These are phyloP conservation scores for Pseudoturritis turrita DNA, from an alignment of 345 rosid species.

Conservation along the genomic window DNA sequence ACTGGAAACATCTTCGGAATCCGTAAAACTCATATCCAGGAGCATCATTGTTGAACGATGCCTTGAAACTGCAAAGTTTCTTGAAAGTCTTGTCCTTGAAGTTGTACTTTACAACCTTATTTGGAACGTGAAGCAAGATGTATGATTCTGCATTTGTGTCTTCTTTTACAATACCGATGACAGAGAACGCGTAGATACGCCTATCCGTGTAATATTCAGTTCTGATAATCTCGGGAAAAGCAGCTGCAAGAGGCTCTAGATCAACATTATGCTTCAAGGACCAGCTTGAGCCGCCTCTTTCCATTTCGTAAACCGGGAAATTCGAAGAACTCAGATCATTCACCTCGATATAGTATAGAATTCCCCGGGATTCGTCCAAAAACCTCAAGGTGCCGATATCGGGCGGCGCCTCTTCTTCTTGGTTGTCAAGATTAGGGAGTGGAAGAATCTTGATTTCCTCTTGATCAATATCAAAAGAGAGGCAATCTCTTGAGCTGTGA, in stretches of 20 bases:
- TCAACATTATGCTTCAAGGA: constrained; percentile 34
- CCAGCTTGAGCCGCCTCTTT: constrained; percentile 35
- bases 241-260: constrained; percentile 20
- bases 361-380: constrained; percentile 27
- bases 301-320: constrained; percentile 37
- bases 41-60: not conserved
- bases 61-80: constrained; percentile 16
- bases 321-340: constrained; percentile 8
- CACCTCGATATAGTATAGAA: constrained; percentile 29
- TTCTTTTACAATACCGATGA: constrained; percentile 23
- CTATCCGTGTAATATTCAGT: not conserved
- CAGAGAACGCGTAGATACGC: constrained; percentile 14
- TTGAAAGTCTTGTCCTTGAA: constrained; percentile 26
- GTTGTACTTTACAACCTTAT: constrained; percentile 26
- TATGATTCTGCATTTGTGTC: constrained; percentile 29
- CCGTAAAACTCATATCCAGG: not conserved
- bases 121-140: constrained; percentile 31
- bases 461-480: constrained; percentile 26
- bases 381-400: not conserved
- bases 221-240: constrained; percentile 35
- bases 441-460: constrained; percentile 31
- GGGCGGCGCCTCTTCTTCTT: not conserved
- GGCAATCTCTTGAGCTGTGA: not conserved
- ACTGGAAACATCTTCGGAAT: constrained; percentile 1
- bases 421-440: constrained; percentile 17